A percentile compares a stretch with the other conserved stretches of the same genome.
phyloP scores from a whole-genome alignment of 2,329 filamentous ascomycete genomes.

The Emericellopsis cladophorae region DNA sequence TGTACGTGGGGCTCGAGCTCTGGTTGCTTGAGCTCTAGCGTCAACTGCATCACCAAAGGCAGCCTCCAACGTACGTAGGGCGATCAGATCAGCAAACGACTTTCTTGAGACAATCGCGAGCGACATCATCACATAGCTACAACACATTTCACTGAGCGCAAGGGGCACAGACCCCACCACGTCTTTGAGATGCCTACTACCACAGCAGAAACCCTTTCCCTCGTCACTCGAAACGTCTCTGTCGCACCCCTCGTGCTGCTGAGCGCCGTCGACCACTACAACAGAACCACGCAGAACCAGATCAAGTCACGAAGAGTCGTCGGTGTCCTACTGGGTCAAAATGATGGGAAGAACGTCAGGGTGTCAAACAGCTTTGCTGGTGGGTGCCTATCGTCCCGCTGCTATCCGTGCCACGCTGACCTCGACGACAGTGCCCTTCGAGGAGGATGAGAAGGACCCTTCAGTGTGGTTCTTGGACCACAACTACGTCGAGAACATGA shows the following conservation, averaged over 20 bases:
- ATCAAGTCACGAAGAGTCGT: constrained; percentile 71
- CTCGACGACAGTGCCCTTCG: constrained; percentile 66
- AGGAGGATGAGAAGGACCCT: constrained; percentile 97
- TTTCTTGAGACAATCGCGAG: too few relatives aligned
- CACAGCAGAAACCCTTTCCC: constrained; percentile 88
- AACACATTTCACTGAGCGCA: not conserved
- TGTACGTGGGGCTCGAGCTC: constrained; percentile 1
- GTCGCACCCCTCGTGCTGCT: constrained; percentile 96
- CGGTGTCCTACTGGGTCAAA: constrained; percentile 87
- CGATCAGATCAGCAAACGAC: not conserved
- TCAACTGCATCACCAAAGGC: not conserved
- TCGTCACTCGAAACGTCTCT: constrained; percentile 89
- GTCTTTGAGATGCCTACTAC: constrained; percentile 75
- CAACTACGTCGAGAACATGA: constrained; percentile 99
- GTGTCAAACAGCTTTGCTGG: constrained; percentile 99
- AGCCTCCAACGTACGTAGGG: constrained; percentile 14
- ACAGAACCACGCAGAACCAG: constrained; percentile 78
- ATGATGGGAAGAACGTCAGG: constrained; percentile 88
- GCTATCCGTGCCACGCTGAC: constrained; percentile 3
- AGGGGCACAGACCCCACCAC: constrained; percentile 1
- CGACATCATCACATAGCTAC: not conserved
- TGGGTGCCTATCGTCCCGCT: constrained; percentile 23
- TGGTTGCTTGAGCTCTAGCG: not conserved
- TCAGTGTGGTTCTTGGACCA: constrained; percentile 99
- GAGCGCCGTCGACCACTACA: constrained; percentile 96